Percentiles rank a stretch among this genome's conserved stretches.
These are phyloP conservation scores for Trichosporon coremiiforme DNA, from an alignment of 1,284 basidiomycete species.

Conservation along the genomic window DNA sequence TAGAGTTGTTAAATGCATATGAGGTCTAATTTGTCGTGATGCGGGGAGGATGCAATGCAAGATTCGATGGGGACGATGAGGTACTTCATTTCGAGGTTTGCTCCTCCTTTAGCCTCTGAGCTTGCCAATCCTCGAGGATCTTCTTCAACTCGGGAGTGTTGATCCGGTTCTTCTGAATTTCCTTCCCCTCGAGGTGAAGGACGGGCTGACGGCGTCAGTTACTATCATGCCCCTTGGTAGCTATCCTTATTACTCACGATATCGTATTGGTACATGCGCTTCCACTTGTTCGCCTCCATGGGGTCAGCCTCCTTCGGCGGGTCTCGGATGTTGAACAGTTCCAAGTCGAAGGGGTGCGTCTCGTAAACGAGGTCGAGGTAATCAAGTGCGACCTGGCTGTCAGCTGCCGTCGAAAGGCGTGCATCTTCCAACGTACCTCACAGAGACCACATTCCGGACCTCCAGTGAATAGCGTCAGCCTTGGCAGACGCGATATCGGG, in stretches of 20 bases:
- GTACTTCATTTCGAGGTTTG: background rate
- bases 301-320: slow-evolving; percentile 43
- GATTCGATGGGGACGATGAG: too few species aligned
- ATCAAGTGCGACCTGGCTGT: slow-evolving; percentile 47
- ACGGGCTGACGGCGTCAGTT: slow-evolving; percentile 44
- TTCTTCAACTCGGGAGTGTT: slow-evolving; percentile 40
- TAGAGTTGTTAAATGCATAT: background rate
- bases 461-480: slow-evolving; percentile 54
- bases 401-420: background rate
- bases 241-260: slow-evolving; percentile 53
- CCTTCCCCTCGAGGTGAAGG: slow-evolving; percentile 48
- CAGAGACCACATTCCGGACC: slow-evolving; percentile 56
- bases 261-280: slow-evolving; percentile 54
- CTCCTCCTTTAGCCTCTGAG: slow-evolving; percentile 20
- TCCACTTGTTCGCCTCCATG: slow-evolving; percentile 49
- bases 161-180: slow-evolving; percentile 54
- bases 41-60: too few species aligned
- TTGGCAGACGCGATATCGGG: slow-evolving; percentile 35
- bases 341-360: slow-evolving; percentile 49
- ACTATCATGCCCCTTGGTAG: too few species aligned
- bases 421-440: slow-evolving; percentile 43
- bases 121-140: slow-evolving; percentile 46
- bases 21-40: background rate
- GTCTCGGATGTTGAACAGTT: slow-evolving; percentile 51
- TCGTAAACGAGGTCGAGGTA: slow-evolving; percentile 44